Evolutionary conservation across 371 early-diverging fungal genomes (phyloP), one percentile per base, ranked within the genome.

Genomic region (Mortierella sp.): DNA sequence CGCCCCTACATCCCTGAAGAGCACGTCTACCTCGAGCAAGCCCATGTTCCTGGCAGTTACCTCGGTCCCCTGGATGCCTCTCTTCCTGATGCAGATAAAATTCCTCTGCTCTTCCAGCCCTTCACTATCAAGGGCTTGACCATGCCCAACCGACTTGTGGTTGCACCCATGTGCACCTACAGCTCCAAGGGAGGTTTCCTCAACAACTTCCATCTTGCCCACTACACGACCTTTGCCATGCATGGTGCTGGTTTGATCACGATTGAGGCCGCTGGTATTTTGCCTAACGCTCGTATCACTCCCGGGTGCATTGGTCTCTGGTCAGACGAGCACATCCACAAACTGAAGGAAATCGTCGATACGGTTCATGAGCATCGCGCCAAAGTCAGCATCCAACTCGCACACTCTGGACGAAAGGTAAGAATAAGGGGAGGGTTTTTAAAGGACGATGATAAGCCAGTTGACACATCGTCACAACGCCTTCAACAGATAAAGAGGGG

Each of bases 131-230:
- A 90, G 64, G 84, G 79, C 18, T 68, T 88, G 57, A 86, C 85
- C 0, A 82, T 93, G 57, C 87, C 91, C 66, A 96, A 95, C 82
- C 84, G 96, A n/a, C 75, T 94, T 16, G 86, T 86, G 12, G 92
- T 96, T 21, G 85, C 93, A 0, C 96, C 97, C 23, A 95, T 95
- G 96, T 87, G 91, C 86, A 86, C 86, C 84, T 92, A 91, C 84
- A 88, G 87, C 44, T 70, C 86, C 28, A 71, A 84, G 12, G 88
- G 87, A 51, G 91, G 91, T 0, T 81, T 85, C 16, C 66, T 83
- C 53, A 87, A 79, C 61, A 88, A 89, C 67, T 90, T 86, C 64
- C 95, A 94, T 64, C 62, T 94, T 23, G 82, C 84, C 7, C 94
- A 95, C 82, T 80, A 88, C 60, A 89, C 91, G 37, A 83, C 90